Evolutionary conservation across 192 early-diverging fungal species (phyloP), one percentile per base, ranked within the genome.

Genomic region (Coemansia sp.): DNA sequence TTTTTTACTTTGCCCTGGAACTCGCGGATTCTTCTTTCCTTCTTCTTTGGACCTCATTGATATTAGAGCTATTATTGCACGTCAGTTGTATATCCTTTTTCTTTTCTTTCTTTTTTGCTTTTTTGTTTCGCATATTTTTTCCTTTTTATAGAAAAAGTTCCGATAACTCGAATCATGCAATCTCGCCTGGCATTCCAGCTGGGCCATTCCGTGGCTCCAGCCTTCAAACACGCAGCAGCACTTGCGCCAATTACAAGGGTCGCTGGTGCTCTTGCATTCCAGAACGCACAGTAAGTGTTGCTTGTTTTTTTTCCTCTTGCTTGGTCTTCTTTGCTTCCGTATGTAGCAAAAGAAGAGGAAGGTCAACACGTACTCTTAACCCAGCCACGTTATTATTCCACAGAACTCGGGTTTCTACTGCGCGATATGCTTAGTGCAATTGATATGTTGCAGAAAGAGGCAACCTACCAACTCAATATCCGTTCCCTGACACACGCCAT

Each of bases 231-330:
- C 67, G 64, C 78, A 19, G 63, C 73, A 36, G 43, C 60, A 26
- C 69, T 66, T 32, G 59, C 56, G 16, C 59, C 56, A 11, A 63
- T 65, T 57, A 65, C 77, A 68, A 71, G 62, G 41, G 69, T 80
- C 18, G 47, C 71, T 0, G 57, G 65, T 19, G 72, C 69, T 11
- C 63, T 70, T 37, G 69, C 73, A 26, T 63, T 68, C 65, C 64
- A 72, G 67, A 69, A 75, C 64, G 70, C 73, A 69, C 69, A 65
- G 78, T 80, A 80, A 75, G 78, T 80, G 42, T 2, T 37, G 42
- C 42, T 45, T 45, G 42, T 45, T 8, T 0, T n/a, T 16, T 18
- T n/a, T n/a, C n/a, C n/a, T n/a, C n/a, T n/a, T 15, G 15, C 18
- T 37, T 22, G 16, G 18, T 37, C 22, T 36, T 48, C 16, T 16